phyloP scores from a whole-genome alignment of 768 basidiomycete genomes.

The Termitomyces heimii region DNA sequence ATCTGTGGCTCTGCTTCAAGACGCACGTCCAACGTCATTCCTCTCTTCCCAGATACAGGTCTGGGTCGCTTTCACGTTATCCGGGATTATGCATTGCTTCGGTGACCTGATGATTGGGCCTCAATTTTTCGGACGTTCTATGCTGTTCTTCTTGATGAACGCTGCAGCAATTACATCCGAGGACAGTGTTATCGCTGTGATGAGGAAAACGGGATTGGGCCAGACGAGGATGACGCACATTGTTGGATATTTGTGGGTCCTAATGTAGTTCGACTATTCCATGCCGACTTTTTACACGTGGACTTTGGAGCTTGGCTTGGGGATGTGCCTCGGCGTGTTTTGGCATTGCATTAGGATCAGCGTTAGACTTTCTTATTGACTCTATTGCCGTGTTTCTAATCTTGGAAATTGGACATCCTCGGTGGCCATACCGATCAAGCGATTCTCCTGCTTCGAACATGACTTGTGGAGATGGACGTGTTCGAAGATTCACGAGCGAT shows the following conservation, averaged over 20 bases:
- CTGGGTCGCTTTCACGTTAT: background rate
- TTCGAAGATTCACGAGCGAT: background rate
- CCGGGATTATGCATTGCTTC: slow-evolving; percentile 3
- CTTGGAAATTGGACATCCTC: too few relatives aligned
- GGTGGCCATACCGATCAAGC: too few relatives aligned
- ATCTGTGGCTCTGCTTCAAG: background rate
- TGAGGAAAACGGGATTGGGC: background rate
- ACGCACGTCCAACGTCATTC: background rate
- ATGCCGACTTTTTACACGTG: background rate
- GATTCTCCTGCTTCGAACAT: too few relatives aligned
- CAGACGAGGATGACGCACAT: background rate
- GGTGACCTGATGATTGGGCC: slow-evolving; percentile 4
- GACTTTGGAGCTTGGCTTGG: background rate
- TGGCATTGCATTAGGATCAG: background rate
- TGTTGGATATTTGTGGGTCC: slow-evolving; percentile 3
- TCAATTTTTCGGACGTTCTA: background rate
- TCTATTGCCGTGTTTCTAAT: too few relatives aligned
- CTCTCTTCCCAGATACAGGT: background rate
- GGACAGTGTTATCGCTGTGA: background rate
- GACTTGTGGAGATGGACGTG: background rate
- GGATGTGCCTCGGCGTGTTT: background rate
- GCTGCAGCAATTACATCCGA: background rate
- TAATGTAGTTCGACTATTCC: background rate
- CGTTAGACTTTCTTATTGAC: too few relatives aligned
- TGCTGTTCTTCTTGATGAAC: slow-evolving; percentile 2